Percentiles rank a stretch among this genome's conserved stretches.
These are phyloP conservation scores for Coemansia sp. DNA, from an alignment of 192 early-diverging fungal species.

Conservation along the genomic window DNA sequence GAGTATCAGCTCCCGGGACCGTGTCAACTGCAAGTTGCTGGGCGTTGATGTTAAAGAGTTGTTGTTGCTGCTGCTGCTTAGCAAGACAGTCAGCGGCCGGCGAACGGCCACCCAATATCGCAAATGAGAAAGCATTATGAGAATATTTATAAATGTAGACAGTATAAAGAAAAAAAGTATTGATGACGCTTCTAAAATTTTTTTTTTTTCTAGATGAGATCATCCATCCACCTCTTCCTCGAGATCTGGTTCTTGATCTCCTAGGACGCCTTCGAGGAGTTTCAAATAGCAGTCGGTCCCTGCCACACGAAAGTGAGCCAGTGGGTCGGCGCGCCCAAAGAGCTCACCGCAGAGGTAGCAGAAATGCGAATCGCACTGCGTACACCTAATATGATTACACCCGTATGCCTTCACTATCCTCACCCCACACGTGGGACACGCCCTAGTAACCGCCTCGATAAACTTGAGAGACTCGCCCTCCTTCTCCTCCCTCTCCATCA, in stretches of 20 bases:
- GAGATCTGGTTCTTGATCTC: not conserved
- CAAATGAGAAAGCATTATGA: not conserved
- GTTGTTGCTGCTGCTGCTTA: not conserved
- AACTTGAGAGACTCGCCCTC: not conserved
- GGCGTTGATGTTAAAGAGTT: no score
- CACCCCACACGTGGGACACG: slow-evolving; percentile 19
- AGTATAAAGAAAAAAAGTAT: not conserved
- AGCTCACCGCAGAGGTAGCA: slow-evolving; percentile 25
- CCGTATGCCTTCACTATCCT: slow-evolving; percentile 21
- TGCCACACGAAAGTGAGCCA: slow-evolving; percentile 7
- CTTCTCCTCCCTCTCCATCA: slow-evolving; percentile 2
- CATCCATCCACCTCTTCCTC: not conserved
- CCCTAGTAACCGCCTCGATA: not conserved
- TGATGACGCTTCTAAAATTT: not conserved
- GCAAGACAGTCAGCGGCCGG: not conserved
- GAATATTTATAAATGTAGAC: not conserved
- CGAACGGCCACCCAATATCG: not conserved
- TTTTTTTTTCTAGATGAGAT: not conserved
- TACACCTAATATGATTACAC: slow-evolving; percentile 31
- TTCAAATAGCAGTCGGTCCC: slow-evolving; percentile 8
- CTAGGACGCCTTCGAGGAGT: slow-evolving; percentile 20
- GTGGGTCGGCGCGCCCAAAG: slow-evolving; percentile 3
- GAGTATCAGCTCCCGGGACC: slow-evolving; percentile 51
- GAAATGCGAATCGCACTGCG: slow-evolving; percentile 21
- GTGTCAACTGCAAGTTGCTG: not conserved